Evolutionary conservation across 2,329 filamentous ascomycete genomes (phyloP).

Genomic region (Exophiala xenobiotica): DNA sequence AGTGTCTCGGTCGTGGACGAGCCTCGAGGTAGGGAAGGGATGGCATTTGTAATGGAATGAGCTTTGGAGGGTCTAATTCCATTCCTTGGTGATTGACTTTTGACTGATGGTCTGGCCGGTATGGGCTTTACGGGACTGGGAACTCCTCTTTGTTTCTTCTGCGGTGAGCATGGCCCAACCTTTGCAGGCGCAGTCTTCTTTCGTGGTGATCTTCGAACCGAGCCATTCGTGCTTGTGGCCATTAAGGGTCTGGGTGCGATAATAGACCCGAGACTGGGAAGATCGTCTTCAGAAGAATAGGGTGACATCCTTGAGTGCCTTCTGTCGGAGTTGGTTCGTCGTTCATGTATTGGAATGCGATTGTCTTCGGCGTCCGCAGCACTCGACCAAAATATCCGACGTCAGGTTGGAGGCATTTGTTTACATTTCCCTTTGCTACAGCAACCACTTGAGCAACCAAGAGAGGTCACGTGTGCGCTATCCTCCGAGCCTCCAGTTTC

Average conservation of each 20-base stretch:
- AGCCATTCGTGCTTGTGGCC: slow-evolving; percentile 15
- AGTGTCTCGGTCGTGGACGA: slow-evolving; percentile 1
- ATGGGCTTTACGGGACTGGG: background rate
- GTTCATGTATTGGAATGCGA: background rate
- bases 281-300: slow-evolving; percentile 26
- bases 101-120: background rate
- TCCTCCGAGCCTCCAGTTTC: too few species aligned
- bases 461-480: background rate
- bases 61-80: background rate
- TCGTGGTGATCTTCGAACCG: slow-evolving; percentile 25
- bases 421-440: too few species aligned
- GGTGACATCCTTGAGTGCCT: slow-evolving; percentile 8
- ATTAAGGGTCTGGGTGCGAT: slow-evolving; percentile 22
- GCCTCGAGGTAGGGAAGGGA: slow-evolving; percentile 10
- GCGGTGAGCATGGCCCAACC: slow-evolving; percentile 1
- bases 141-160: slow-evolving; percentile 1
- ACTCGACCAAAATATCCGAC: too few species aligned
- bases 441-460: too few species aligned
- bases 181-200: slow-evolving; percentile 13
- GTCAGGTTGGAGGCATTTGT: too few species aligned
- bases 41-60: background rate
- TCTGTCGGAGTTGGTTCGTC: background rate
- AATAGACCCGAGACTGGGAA: slow-evolving; percentile 26
- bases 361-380: too few species aligned
- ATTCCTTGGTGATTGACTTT: background rate